These are phyloP conservation scores for Suillus americanus DNA, from an alignment of 768 basidiomycete species.

Conservation along the genomic window DNA sequence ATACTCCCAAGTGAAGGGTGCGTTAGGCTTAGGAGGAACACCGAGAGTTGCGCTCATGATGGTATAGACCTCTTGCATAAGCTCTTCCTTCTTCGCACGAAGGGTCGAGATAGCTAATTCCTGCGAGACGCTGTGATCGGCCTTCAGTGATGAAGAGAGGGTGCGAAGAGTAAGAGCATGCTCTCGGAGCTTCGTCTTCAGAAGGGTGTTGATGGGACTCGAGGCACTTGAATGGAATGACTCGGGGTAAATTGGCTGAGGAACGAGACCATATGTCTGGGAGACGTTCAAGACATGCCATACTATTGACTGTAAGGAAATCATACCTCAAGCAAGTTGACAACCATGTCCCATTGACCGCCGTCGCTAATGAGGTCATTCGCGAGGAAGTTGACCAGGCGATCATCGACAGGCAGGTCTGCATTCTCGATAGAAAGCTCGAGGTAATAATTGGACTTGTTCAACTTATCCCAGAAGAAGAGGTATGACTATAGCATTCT, in stretches of 20 bases:
- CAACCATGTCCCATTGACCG: conserved; percentile 94
- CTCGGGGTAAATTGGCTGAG: conserved; percentile 81
- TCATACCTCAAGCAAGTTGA: conserved; percentile 61
- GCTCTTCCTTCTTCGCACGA: conserved; percentile 80
- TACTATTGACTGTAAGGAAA: not conserved
- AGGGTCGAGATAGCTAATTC: conserved; percentile 52
- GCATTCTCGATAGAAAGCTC: conserved; percentile 84
- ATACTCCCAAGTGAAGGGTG: conserved; percentile 85
- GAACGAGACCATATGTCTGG: conserved; percentile 83
- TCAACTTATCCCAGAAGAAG: conserved; percentile 96
- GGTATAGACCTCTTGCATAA: conserved; percentile 81
- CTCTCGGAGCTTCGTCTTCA: conserved; percentile 91
- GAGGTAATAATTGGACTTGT: conserved; percentile 87
- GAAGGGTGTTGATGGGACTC: conserved; percentile 66
- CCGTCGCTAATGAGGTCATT: conserved; percentile 83
- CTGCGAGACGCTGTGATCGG: conserved; percentile 41
- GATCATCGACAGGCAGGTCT: conserved; percentile 77
- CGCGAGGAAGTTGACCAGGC: conserved; percentile 77
- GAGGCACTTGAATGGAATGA: conserved; percentile 80
- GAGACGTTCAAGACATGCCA: conserved; percentile 12
- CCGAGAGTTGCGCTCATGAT: conserved; percentile 86
- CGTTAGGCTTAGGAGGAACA: conserved; percentile 73
- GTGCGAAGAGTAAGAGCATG: conserved; percentile 80
- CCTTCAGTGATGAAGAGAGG: conserved; percentile 53
- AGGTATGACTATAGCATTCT: conserved; percentile 63